phyloP scores from a whole-genome alignment of 2,329 filamentous ascomycete genomes.

The Phaeosphaeriaceae sp. region DNA sequence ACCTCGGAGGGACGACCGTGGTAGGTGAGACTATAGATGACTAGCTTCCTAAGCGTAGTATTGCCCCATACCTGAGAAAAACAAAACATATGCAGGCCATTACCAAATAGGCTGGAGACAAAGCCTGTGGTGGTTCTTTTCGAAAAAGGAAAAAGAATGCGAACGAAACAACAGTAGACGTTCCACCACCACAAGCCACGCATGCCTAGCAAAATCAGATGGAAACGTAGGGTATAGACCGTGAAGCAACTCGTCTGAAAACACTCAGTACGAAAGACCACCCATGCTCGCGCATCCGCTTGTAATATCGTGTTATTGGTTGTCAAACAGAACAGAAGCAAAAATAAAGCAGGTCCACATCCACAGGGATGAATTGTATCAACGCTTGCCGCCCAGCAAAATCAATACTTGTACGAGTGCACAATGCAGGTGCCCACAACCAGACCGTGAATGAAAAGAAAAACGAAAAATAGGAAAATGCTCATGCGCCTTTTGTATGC shows the following conservation, averaged over 20 bases:
- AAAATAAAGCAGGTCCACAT: conserved; percentile 6
- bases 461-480: conserved; percentile 7
- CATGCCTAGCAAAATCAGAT: background rate
- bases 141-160: background rate
- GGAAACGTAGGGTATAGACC: conserved; percentile 15
- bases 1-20: conserved; percentile 21
- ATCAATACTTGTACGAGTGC: conserved; percentile 15
- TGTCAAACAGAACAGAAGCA: background rate
- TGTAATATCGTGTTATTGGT: background rate
- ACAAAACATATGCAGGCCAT: conserved; percentile 12
- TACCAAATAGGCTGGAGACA: conserved; percentile 10
- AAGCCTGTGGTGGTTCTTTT: background rate
- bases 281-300: conserved; percentile 13
- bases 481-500: conserved; percentile 19
- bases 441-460: conserved; percentile 5
- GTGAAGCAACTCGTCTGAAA: conserved; percentile 8
- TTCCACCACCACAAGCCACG: background rate
- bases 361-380: conserved; percentile 18
- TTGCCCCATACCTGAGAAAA: conserved; percentile 2
- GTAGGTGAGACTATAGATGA: background rate
- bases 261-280: conserved; percentile 13
- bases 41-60: background rate
- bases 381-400: conserved; percentile 40
- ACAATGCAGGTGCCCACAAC: background rate
- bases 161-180: background rate